phyloP scores from a whole-genome alignment of 2,329 filamentous ascomycete genomes.

The Myriosclerotinia scirpicola region DNA sequence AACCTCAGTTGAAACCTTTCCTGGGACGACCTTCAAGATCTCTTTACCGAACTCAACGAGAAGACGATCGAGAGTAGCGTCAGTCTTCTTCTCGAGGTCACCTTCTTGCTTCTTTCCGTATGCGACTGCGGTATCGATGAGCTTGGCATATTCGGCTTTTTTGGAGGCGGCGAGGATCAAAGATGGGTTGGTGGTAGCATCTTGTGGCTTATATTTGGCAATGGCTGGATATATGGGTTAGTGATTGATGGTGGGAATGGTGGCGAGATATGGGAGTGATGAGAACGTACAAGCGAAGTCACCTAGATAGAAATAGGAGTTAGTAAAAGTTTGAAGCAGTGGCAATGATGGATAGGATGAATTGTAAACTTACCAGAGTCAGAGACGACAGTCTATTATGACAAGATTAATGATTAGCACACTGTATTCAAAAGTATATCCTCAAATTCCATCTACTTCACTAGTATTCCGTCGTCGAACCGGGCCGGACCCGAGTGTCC shows the following conservation, averaged over 20 bases:
- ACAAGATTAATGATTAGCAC: slow-evolving; percentile 22
- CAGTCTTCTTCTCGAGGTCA: slow-evolving; percentile 77
- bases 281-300: slow-evolving; percentile 72
- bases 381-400: slow-evolving; percentile 79
- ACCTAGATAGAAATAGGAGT: slow-evolving; percentile 49
- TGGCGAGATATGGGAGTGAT: slow-evolving; percentile 23
- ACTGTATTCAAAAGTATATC: slow-evolving; percentile 6
- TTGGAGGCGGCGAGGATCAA: slow-evolving; percentile 97
- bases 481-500: neutral
- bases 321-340: slow-evolving; percentile 10
- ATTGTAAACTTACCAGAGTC: slow-evolving; percentile 74
- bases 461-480: neutral
- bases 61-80: slow-evolving; percentile 86
- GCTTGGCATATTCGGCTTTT: slow-evolving; percentile 91
- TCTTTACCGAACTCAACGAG: slow-evolving; percentile 98
- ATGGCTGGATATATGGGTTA: slow-evolving; percentile 62
- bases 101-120: slow-evolving; percentile 79
- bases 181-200: slow-evolving; percentile 99
- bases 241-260: slow-evolving; percentile 1
- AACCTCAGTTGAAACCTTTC: slow-evolving; percentile 98
- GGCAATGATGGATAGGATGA: slow-evolving; percentile 19
- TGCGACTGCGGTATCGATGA: slow-evolving; percentile 81
- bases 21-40: slow-evolving; percentile 94
- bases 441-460: slow-evolving; percentile 7
- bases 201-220: slow-evolving; percentile 99